A percentile compares a stretch with the other conserved stretches of the same genome.
These are phyloP conservation scores for Boletus smithii DNA, from an alignment of 1,284 basidiomycete genomes.

Conservation along the genomic window DNA sequence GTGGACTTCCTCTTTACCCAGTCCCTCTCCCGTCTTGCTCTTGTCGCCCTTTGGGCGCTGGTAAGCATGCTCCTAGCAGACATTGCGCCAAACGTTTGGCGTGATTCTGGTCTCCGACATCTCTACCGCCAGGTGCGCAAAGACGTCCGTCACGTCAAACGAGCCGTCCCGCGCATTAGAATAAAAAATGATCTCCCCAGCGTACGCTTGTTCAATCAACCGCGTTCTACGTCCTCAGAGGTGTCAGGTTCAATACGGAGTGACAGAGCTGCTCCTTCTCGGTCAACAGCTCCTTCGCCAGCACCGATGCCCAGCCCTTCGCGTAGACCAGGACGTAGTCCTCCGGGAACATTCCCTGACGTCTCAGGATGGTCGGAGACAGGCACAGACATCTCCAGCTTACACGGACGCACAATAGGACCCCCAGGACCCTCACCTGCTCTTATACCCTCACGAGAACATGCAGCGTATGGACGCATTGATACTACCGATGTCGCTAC, in stretches of 20 bases:
- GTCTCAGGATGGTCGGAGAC: conserved; percentile 34
- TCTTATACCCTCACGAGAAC: conserved; percentile 28
- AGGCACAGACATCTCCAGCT: conserved; percentile 23
- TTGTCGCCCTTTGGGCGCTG: conserved; percentile 63
- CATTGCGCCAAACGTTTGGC: conserved; percentile 57
- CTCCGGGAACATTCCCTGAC: conserved; percentile 29
- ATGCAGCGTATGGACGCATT: conserved; percentile 8
- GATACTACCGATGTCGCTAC: conserved; percentile 13
- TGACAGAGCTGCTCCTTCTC: conserved; percentile 30
- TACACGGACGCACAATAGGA: conserved; percentile 16
- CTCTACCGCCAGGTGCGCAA: conserved; percentile 53
- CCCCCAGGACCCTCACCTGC: conserved; percentile 26
- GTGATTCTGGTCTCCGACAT: conserved; percentile 53
- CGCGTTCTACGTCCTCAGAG: conserved; percentile 19
- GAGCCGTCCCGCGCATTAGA: conserved; percentile 31
- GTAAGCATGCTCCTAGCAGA: conserved; percentile 68
- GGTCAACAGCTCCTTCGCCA: conserved; percentile 19
- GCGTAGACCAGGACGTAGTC: conserved; percentile 27
- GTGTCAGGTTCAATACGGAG: conserved; percentile 29
- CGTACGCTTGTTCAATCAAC: conserved; percentile 25
- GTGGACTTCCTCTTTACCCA: conserved; percentile 65
- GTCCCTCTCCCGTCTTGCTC: conserved; percentile 51
- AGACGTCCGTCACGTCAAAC: conserved; percentile 36
- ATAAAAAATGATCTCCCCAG: conserved; percentile 33
- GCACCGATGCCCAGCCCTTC: conserved; percentile 13